Evolutionary conservation across 1,284 basidiomycete genomes (phyloP), one percentile per base, ranked within the genome.

Genomic region (Pseudozyma pruni): DNA sequence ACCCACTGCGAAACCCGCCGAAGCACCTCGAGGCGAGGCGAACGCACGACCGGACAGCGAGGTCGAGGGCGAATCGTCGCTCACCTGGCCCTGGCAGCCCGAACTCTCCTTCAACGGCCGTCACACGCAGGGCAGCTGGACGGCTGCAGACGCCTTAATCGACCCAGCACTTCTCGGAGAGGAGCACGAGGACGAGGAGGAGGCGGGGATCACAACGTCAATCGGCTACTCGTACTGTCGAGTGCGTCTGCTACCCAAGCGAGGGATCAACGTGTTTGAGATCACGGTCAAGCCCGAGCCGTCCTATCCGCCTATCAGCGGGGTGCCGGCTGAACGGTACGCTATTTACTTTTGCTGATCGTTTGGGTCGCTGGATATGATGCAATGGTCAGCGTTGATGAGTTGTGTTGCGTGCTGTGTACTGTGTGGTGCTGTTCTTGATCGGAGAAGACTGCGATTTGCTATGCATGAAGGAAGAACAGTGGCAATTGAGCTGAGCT

Each of bases 201-300:
- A 46, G 5, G 27, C 37, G 16, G 31, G 29, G 35, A 17, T 29
- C n/a, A 40, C 29, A 1, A 41, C 44, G 0, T 20, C 17, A 17
- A 35, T 71, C 14, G 57, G 61, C 6, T 44, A 53, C 37, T 62
- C 62, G 25, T 46, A 55, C 23, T 72, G 69, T 34, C 42, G 41
- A 22, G 51, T 67, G 1, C 46, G 58, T 11, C 44, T 72, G 34
- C 48, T 62, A 9, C 69, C 69, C 5, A 61, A 49, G 10, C 23
- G 61, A 2, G 69, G 69, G 4, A 60, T 67, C 34, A 72, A 72
- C 17, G 62, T 62, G 27, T 62, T 72, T 49, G 69, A 72, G 33
- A 45, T 72, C 41, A 31, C 23, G 14, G 32, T 72, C n/a, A 39
- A 29, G 27, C 43, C 69, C 1, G 58, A 67, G 2, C 3, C 43